These are phyloP conservation scores for Botrytis galanthina DNA, from an alignment of 2,329 filamentous ascomycete species.

Conservation along the genomic window DNA sequence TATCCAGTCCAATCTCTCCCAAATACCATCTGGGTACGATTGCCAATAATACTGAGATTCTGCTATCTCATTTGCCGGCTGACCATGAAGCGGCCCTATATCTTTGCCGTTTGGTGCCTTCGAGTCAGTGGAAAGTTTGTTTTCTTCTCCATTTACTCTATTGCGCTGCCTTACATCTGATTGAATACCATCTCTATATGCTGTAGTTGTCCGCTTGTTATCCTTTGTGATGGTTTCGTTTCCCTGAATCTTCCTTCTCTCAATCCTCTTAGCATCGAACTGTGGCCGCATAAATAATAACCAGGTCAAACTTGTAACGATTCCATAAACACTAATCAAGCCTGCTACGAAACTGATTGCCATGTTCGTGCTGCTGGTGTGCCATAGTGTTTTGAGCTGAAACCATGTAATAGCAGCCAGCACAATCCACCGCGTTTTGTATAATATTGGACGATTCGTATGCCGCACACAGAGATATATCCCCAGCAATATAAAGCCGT, in stretches of 20 bases:
- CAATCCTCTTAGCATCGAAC: constrained; percentile 51
- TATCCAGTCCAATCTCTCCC: constrained; percentile 53
- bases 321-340: constrained; percentile 50
- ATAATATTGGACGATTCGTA: constrained; percentile 49
- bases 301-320: constrained; percentile 49
- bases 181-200: not conserved
- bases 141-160: constrained; percentile 24
- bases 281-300: constrained; percentile 56
- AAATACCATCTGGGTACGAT: constrained; percentile 52
- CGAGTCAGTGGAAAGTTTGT: not conserved
- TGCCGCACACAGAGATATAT: constrained; percentile 58
- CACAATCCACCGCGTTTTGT: constrained; percentile 50
- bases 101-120: not conserved
- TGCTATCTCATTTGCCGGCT: constrained; percentile 1
- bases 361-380: constrained; percentile 51
- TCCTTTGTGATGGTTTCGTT: not conserved
- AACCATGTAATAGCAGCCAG: constrained; percentile 45
- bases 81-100: not conserved
- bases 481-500: constrained; percentile 48
- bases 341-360: constrained; percentile 52
- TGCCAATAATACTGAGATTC: constrained; percentile 58
- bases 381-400: constrained; percentile 44
- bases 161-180: constrained; percentile 9
- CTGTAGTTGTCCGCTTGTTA: not conserved
- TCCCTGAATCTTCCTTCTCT: constrained; percentile 34